A percentile compares a stretch with the other conserved stretches of the same genome.
Conservation (phyloP, 192 early-diverging fungal genomes). For the Lobosporangium transversale region DNA sequence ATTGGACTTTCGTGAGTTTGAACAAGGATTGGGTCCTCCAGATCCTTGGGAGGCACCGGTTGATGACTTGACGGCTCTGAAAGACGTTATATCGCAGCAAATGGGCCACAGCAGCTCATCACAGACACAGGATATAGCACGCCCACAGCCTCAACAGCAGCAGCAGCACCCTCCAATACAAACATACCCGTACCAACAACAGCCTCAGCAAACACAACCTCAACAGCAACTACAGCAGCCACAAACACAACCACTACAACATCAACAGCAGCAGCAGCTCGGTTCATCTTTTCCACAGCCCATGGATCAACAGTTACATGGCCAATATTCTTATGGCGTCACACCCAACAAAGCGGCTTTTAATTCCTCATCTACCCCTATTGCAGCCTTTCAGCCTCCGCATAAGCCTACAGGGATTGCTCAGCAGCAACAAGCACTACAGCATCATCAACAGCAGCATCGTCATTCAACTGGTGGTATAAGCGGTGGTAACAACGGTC, state of each 20-base stretch:
- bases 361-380: slow-evolving; percentile 36
- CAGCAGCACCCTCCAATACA: slow-evolving; percentile 3
- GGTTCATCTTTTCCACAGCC: not conserved
- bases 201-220: slow-evolving; percentile 10
- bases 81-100: slow-evolving; percentile 60
- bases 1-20: slow-evolving; percentile 70
- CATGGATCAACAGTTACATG: slow-evolving; percentile 1
- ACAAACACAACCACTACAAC: slow-evolving; percentile 10
- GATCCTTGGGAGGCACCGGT: slow-evolving; percentile 72
- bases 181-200: slow-evolving; percentile 20
- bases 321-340: slow-evolving; percentile 5
- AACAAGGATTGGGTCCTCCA: slow-evolving; percentile 68
- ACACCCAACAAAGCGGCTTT: slow-evolving; percentile 7
- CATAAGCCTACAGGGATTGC: slow-evolving; percentile 21
- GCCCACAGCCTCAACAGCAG: slow-evolving; percentile 10
- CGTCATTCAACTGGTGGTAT: slow-evolving; percentile 32
- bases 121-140: not conserved
- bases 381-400: slow-evolving; percentile 27
- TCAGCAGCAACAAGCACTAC: slow-evolving; percentile 22
- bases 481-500: not conserved
- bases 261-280: not conserved
- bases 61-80: slow-evolving; percentile 64
- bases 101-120: slow-evolving; percentile 33
- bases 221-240: slow-evolving; percentile 9
- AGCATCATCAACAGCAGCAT: slow-evolving; percentile 31